Conservation (phyloP, 2,329 filamentous ascomycete genomes). For the Penicillium nordicum region DNA sequence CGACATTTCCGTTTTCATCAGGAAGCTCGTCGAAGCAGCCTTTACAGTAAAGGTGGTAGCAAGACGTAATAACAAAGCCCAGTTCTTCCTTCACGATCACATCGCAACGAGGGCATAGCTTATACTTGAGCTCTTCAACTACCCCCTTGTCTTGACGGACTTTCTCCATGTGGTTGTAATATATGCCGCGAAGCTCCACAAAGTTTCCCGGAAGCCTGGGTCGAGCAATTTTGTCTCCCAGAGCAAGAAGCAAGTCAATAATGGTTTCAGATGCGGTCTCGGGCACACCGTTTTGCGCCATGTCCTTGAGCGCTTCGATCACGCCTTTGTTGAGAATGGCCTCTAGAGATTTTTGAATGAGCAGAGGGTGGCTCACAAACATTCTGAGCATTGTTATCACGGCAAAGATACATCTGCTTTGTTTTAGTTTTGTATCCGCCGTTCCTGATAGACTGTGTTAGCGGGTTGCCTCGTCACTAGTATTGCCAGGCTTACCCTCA, state of each 20-base stretch:
- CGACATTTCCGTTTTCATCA: conserved; percentile 18
- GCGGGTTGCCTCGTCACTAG: not conserved
- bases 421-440: conserved; percentile 6
- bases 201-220: not conserved
- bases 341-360: conserved; percentile 46
- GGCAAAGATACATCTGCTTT: conserved; percentile 43
- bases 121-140: too few species aligned
- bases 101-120: conserved; percentile 35
- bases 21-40: conserved; percentile 41
- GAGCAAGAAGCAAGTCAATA: not conserved
- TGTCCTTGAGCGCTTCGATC: conserved; percentile 42
- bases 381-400: conserved; percentile 53
- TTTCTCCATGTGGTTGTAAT: too few species aligned
- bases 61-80: conserved; percentile 47
- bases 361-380: conserved; percentile 49
- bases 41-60: conserved; percentile 56
- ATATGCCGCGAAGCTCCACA: not conserved
- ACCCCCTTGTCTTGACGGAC: not conserved
- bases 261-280: not conserved
- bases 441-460: conserved; percentile 28
- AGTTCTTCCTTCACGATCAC: conserved; percentile 9
- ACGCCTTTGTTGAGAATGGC: conserved; percentile 42
- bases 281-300: conserved; percentile 25
- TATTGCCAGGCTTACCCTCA: conserved; percentile 19
- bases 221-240: not conserved